Percentiles rank a stretch among this genome's conserved stretches.
Conservation (phyloP, 2,329 filamentous ascomycete genomes). For the Periconia digitata region DNA sequence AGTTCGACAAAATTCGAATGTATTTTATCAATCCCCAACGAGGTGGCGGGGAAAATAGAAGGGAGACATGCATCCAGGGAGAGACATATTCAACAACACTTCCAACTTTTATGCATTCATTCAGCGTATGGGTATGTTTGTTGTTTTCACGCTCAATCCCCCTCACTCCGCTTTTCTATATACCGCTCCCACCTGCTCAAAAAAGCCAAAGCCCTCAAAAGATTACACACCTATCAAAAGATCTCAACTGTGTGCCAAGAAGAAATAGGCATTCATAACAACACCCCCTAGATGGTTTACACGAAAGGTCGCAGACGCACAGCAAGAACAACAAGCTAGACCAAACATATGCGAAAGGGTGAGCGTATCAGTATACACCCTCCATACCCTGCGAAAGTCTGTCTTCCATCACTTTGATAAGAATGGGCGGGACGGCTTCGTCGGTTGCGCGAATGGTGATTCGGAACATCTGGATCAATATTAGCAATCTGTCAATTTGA, state of each 20-base stretch:
- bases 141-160: too few species aligned
- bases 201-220: too few species aligned
- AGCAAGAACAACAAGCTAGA: background rate
- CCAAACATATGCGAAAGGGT: background rate
- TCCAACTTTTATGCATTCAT: too few species aligned
- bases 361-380: conserved; percentile 24
- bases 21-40: too few species aligned
- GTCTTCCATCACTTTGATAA: conserved; percentile 87
- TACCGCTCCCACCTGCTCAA: too few species aligned
- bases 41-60: too few species aligned
- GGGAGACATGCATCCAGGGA: too few species aligned
- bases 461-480: conserved; percentile 79
- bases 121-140: too few species aligned
- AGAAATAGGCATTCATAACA: too few species aligned
- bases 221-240: background rate
- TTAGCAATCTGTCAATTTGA: conserved; percentile 12
- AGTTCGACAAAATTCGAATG: too few species aligned
- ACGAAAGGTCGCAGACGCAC: background rate
- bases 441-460: conserved; percentile 93
- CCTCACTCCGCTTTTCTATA: too few species aligned
- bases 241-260: background rate
- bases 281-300: conserved; percentile 1
- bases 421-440: conserved; percentile 76
- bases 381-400: conserved; percentile 63
- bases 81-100: too few species aligned